These are phyloP conservation scores for Globisporangium lucens DNA, from an alignment of 352 stramenopile genomes.

Conservation along the genomic window DNA sequence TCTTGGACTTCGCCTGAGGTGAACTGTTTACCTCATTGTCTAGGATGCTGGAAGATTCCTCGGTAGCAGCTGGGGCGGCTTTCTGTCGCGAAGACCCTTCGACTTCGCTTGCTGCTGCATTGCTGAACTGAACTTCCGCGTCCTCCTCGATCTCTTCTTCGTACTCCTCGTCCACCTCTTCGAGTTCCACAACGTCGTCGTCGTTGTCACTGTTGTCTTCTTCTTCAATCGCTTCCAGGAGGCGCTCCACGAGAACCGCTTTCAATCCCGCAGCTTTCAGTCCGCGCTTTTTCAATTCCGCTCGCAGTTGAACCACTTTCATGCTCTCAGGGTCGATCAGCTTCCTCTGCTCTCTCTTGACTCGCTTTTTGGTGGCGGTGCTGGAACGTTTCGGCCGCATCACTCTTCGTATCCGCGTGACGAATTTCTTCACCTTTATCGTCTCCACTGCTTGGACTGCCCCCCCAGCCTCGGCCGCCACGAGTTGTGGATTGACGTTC, in stretches of 20 bases:
- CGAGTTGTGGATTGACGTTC: not conserved
- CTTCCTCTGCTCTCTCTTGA: slow-evolving; percentile 21
- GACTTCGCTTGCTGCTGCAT: not conserved
- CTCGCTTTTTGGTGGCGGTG: slow-evolving; percentile 15
- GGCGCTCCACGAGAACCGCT: slow-evolving; percentile 38
- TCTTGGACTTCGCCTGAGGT: not conserved
- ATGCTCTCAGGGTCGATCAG: slow-evolving; percentile 26
- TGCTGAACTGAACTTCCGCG: slow-evolving; percentile 14
- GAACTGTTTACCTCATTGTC: not conserved
- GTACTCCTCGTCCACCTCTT: slow-evolving; percentile 25
- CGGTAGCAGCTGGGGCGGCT: not conserved
- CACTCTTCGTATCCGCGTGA: slow-evolving; percentile 43
- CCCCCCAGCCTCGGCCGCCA: not conserved
- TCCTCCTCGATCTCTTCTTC: slow-evolving; percentile 26
- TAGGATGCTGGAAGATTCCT: not conserved
- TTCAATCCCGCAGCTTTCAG: slow-evolving; percentile 55
- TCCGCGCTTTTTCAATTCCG: slow-evolving; percentile 56
- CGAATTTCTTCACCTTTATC: slow-evolving; percentile 19
- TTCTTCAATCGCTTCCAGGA: slow-evolving; percentile 43
- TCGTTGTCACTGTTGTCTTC: slow-evolving; percentile 33
- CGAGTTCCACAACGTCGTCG: slow-evolving; percentile 24
- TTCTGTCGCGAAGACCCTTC: slow-evolving; percentile 5
- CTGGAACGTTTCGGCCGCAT: slow-evolving; percentile 20
- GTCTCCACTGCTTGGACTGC: not conserved
- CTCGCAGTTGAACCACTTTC: slow-evolving; percentile 55